These are phyloP conservation scores for Fonsecaea erecta DNA, from an alignment of 2,329 filamentous ascomycete species.

Conservation along the genomic window DNA sequence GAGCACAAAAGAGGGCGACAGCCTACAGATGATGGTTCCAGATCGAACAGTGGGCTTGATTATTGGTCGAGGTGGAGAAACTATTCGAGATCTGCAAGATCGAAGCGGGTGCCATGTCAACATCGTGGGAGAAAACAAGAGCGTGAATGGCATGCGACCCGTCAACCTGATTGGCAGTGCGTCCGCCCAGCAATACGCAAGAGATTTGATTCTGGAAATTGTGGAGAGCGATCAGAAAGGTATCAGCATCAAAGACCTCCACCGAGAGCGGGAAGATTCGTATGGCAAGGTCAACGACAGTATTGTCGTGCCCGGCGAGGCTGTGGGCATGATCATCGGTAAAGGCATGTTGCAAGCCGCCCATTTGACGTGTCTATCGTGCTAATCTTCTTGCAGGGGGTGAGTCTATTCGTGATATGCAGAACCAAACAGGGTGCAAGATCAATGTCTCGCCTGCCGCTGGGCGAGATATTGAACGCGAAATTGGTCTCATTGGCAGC, in stretches of 20 bases:
- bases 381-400: conserved; percentile 58
- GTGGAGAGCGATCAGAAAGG: conserved; percentile 76
- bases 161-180: conserved; percentile 86
- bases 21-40: conserved; percentile 91
- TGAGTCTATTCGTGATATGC: conserved; percentile 94
- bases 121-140: conserved; percentile 91
- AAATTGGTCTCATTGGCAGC: conserved; percentile 82
- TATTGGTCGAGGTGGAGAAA: conserved; percentile 91
- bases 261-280: conserved; percentile 49
- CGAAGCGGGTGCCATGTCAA: conserved; percentile 94
- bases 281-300: conserved; percentile 73
- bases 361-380: neutral
- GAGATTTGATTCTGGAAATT: conserved; percentile 89
- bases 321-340: conserved; percentile 95
- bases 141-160: conserved; percentile 83
- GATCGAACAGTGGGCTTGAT: conserved; percentile 91
- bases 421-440: conserved; percentile 84
- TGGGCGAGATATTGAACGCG: conserved; percentile 77
- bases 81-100: conserved; percentile 89
- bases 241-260: conserved; percentile 40
- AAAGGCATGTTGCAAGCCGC: conserved; percentile 60
- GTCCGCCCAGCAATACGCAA: conserved; percentile 74
- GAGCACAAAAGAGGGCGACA: conserved; percentile 72
- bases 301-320: conserved; percentile 84
- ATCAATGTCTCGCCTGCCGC: conserved; percentile 88